A percentile compares a stretch with the other conserved stretches of the same genome.
Conservation (phyloP, 345 rosid genomes). For the Turnera subulata region DNA sequence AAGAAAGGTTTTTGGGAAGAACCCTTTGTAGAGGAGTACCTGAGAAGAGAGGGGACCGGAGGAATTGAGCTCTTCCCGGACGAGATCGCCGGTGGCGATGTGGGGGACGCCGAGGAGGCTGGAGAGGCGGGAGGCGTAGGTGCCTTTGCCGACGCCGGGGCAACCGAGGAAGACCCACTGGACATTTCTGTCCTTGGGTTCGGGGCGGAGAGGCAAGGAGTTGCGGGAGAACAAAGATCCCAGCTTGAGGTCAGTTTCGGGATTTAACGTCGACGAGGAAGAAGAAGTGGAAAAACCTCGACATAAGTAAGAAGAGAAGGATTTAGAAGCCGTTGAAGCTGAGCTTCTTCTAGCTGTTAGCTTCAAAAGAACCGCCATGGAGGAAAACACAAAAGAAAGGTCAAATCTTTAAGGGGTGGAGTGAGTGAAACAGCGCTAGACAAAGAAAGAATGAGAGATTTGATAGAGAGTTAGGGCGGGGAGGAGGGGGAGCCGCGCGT, state of each 20-base stretch:
- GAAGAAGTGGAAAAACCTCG: slow-evolving; percentile 9
- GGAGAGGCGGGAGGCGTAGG: slow-evolving; percentile 92
- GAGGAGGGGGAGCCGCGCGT: neutral
- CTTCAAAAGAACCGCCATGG: slow-evolving; percentile 14
- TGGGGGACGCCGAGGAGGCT: slow-evolving; percentile 80
- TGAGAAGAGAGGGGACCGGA: slow-evolving; percentile 71
- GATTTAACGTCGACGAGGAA: slow-evolving; percentile 16
- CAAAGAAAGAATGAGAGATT: no score
- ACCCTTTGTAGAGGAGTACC: slow-evolving; percentile 31
- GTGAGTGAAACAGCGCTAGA: no score
- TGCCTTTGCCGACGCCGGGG: slow-evolving; percentile 98
- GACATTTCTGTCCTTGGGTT: slow-evolving; percentile 40
- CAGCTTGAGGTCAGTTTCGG: slow-evolving; percentile 37
- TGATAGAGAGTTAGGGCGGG: neutral
- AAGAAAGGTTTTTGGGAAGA: neutral
- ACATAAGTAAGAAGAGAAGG: slow-evolving; percentile 1
- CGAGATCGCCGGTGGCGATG: slow-evolving; percentile 98
- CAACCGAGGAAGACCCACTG: slow-evolving; percentile 99
- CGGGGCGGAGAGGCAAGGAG: slow-evolving; percentile 18
- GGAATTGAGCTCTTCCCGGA: slow-evolving; percentile 83
- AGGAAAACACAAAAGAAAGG: neutral
- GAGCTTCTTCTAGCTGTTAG: neutral
- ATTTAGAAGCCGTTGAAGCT: neutral
- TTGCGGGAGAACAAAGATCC: slow-evolving; percentile 18
- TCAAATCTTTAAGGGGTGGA: neutral